Evolutionary conservation across 164 flowering plant species (phyloP).

Genomic region (Berberis vulgaris): DNA sequence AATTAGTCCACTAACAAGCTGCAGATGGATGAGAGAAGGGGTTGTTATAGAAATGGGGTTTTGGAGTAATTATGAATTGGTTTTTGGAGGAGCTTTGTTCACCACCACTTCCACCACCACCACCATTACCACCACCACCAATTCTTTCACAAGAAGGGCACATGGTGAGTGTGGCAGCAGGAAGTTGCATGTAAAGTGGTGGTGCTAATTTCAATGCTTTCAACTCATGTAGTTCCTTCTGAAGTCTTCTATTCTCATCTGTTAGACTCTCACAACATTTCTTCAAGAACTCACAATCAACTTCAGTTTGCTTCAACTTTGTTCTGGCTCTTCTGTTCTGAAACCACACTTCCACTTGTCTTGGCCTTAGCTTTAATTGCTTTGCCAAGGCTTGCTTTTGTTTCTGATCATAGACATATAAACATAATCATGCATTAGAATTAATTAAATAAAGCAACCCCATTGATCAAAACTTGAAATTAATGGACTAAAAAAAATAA

Average conservation of each 20-base stretch:
- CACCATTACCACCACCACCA: not conserved
- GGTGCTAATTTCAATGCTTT: constrained; percentile 17
- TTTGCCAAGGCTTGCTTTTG: constrained; percentile 30
- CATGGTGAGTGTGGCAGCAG: constrained; percentile 75
- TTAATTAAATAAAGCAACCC: not conserved
- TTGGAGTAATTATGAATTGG: constrained; percentile 14
- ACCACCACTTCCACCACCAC: constrained; percentile 17
- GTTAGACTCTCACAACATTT: constrained; percentile 37
- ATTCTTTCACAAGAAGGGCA: constrained; percentile 67
- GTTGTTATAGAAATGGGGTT: not conserved
- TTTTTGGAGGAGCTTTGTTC: constrained; percentile 24
- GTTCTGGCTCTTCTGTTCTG: constrained; percentile 48
- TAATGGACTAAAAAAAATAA: not conserved
- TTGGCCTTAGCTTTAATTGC: constrained; percentile 23
- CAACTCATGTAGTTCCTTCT: constrained; percentile 49
- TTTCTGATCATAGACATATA: constrained; percentile 11
- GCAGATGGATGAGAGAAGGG: not conserved
- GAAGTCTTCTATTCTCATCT: constrained; percentile 41
- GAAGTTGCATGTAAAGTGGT: constrained; percentile 67
- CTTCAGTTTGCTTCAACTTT: constrained; percentile 42
- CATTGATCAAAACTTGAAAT: not conserved
- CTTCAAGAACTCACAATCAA: constrained; percentile 33
- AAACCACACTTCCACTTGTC: constrained; percentile 57
- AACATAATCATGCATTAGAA: not conserved
- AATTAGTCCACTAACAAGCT: not conserved